Base-by-base conservation (phyloP, 306 rosid genomes). In the Boehmeria nivea region DNA sequence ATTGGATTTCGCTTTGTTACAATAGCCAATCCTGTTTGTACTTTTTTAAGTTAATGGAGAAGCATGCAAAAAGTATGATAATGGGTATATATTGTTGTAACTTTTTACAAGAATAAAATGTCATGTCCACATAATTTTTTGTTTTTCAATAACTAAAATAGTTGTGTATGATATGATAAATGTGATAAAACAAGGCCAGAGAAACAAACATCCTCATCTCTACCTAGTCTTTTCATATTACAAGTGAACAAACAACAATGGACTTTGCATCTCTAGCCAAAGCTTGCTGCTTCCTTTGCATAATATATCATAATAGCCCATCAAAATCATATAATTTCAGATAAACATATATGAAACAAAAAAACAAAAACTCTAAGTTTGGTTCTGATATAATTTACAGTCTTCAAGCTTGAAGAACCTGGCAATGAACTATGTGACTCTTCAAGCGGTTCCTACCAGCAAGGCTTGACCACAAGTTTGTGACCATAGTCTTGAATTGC, bases 401-500 rank as follows among this genome's bases (percentile, higher is more conserved):
- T 73, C 23, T 48, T 46, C 51, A 87, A 44, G 88, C 86, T 64
- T 81, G 95, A 83, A 87, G 91, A 68, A 87, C 79, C 77, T 87
- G 95, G 68, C 88, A 83, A 66, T 87, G 95, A 72, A 87, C 95
- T 57, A 87, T 83, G 81, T 87, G 95, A 57, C 81, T 87, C 76
- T 78, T 87, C 65, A 81, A 80, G 59, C 93, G 82, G 79, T 70
- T 83, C 76, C 95, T 71, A 50, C 95, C 88, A 0, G 95, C 84
- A 45, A 87, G 81, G 75, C 86, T 87, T 25, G 93, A 87, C 86
- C 80, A 83, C 54, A 87, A 74, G 72, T 87, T 87, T 50, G 86
- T 74, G 63, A 87, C 82, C 69, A 87, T 40, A 51, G 95, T 83
- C 70, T 77, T 87, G 74, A 87, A 81, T 62, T 84, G 88, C 61